A percentile compares a stretch with the other conserved stretches of the same genome.
These are phyloP conservation scores for Xylogone sp. DNA, from an alignment of 2,329 filamentous ascomycete species.

Conservation along the genomic window DNA sequence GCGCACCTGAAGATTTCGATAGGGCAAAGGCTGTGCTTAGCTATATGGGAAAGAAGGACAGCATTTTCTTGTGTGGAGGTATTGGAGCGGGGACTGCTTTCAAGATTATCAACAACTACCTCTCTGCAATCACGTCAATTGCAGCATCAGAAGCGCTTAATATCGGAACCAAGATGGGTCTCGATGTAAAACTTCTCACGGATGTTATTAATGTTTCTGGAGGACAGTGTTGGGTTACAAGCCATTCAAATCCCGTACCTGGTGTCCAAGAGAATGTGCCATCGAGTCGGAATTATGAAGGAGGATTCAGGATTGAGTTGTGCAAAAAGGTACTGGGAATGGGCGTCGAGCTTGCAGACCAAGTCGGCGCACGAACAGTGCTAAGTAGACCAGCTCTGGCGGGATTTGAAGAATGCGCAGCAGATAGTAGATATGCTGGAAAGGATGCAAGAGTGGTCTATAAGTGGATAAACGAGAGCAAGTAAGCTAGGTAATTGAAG, in stretches of 20 bases:
- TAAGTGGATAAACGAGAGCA: constrained; percentile 13
- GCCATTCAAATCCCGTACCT: constrained; percentile 30
- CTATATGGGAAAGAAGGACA: constrained; percentile 46
- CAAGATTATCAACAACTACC: constrained; percentile 60
- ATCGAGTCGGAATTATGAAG: constrained; percentile 30
- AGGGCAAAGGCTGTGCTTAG: constrained; percentile 52
- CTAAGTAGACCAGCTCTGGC: constrained; percentile 7
- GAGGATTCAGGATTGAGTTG: constrained; percentile 55
- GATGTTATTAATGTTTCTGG: constrained; percentile 47
- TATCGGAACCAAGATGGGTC: constrained; percentile 53
- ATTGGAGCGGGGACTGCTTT: constrained; percentile 62
- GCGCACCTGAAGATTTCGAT: constrained; percentile 46
- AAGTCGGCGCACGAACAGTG: constrained; percentile 29
- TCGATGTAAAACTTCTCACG: constrained; percentile 49
- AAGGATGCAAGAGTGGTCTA: constrained; percentile 14
- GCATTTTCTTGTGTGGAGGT: constrained; percentile 51
- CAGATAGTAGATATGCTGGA: constrained; percentile 11
- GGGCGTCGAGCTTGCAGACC: constrained; percentile 48
- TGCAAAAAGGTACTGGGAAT: constrained; percentile 57
- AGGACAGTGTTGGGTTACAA: constrained; percentile 28
- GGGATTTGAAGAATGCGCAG: constrained; percentile 9
- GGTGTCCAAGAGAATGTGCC: constrained; percentile 28
- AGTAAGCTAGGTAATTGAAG: constrained; percentile 3
- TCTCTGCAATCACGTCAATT: constrained; percentile 54
- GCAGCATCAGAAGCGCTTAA: constrained; percentile 56